phyloP scores from a whole-genome alignment of 1,284 basidiomycete genomes.

The Sanghuangporus weigelae region DNA sequence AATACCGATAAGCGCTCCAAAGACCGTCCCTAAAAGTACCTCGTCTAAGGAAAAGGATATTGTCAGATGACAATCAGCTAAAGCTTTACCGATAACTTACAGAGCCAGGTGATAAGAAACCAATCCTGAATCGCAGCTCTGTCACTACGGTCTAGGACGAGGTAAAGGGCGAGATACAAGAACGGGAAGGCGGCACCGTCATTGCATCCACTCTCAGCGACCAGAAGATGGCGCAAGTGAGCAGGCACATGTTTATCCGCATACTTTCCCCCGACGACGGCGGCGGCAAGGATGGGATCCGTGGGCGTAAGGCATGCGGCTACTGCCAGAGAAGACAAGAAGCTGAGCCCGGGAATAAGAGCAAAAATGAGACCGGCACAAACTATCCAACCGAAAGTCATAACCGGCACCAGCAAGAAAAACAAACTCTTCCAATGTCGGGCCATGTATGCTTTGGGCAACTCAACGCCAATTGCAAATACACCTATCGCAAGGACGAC shows the following conservation, averaged over 20 bases:
- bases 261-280: slow-evolving; percentile 94
- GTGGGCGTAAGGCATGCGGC: slow-evolving; percentile 96
- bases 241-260: slow-evolving; percentile 98
- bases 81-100: slow-evolving; percentile 39
- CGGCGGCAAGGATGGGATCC: slow-evolving; percentile 89
- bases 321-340: slow-evolving; percentile 83
- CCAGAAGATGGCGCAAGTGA: slow-evolving; percentile 86
- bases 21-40: slow-evolving; percentile 73
- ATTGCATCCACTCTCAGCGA: slow-evolving; percentile 91
- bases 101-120: slow-evolving; percentile 83
- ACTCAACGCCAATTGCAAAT: slow-evolving; percentile 95
- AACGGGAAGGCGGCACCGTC: slow-evolving; percentile 97
- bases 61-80: slow-evolving; percentile 6
- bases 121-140: slow-evolving; percentile 71
- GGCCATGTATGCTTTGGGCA: slow-evolving; percentile 90
- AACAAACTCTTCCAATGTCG: slow-evolving; percentile 88
- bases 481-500: slow-evolving; percentile 96
- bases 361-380: slow-evolving; percentile 87
- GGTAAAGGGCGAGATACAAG: slow-evolving; percentile 88
- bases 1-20: slow-evolving; percentile 80
- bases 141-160: slow-evolving; percentile 67
- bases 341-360: slow-evolving; percentile 81
- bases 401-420: slow-evolving; percentile 84
- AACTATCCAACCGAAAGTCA: slow-evolving; percentile 93
- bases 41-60: slow-evolving; percentile 52